Percentiles rank a stretch among this genome's conserved stretches.
These are phyloP conservation scores for Coccinonectria pachysandricola DNA, from an alignment of 2,329 filamentous ascomycete genomes.

Conservation along the genomic window DNA sequence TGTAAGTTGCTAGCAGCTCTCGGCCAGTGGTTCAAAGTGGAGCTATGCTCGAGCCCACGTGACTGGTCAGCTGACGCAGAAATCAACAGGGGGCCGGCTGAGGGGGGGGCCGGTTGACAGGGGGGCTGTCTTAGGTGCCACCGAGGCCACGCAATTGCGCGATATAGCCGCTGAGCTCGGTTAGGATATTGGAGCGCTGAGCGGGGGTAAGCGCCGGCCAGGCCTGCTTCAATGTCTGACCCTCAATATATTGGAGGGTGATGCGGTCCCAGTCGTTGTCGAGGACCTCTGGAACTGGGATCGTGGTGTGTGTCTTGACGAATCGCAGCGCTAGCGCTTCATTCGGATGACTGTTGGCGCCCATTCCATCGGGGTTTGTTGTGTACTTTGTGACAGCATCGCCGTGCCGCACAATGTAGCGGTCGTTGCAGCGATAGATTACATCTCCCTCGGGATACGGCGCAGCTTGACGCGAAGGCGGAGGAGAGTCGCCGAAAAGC, in stretches of 20 bases:
- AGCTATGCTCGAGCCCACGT: neutral
- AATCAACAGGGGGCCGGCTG: neutral
- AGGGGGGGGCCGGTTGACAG: neutral
- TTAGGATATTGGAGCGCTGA: slow-evolving; percentile 10
- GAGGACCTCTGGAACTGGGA: slow-evolving; percentile 17
- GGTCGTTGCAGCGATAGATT: slow-evolving; percentile 5
- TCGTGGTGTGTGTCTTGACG: slow-evolving; percentile 13
- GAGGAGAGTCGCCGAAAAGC: slow-evolving; percentile 6
- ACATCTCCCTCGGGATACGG: slow-evolving; percentile 14
- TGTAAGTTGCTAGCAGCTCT: neutral
- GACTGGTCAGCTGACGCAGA: neutral
- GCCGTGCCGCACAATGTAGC: slow-evolving; percentile 9
- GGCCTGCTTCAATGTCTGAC: slow-evolving; percentile 14
- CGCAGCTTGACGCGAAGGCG: slow-evolving; percentile 6
- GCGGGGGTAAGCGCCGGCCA: slow-evolving; percentile 10
- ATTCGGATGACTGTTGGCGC: slow-evolving; percentile 7
- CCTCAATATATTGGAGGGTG: slow-evolving; percentile 17
- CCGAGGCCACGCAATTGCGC: slow-evolving; percentile 10
- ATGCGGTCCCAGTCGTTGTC: slow-evolving; percentile 18
- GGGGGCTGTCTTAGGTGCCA: slow-evolving; percentile 2
- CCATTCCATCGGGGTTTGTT: slow-evolving; percentile 9
- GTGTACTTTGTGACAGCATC: slow-evolving; percentile 13
- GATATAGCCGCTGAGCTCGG: slow-evolving; percentile 13
- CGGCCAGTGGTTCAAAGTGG: neutral
- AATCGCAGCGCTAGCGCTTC: slow-evolving; percentile 11